Evolutionary conservation across 495 filamentous ascomycete genomes (phyloP).

Genomic region (Aspergillus nanangensis): DNA sequence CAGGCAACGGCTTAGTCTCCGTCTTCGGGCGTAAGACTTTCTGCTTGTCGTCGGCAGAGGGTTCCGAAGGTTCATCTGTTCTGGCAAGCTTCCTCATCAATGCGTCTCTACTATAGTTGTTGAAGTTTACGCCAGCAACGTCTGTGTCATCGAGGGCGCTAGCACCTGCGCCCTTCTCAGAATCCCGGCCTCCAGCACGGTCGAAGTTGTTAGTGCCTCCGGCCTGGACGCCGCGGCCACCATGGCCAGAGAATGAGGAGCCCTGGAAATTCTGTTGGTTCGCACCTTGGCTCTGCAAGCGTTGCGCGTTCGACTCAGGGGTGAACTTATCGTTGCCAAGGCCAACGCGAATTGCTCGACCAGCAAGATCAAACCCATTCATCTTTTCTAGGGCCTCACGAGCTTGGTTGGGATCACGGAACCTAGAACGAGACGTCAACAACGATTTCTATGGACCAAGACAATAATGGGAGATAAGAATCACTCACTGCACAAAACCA

Average conservation of each 20-base stretch:
- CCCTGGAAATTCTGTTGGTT: slow-evolving; percentile 80
- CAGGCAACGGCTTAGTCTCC: slow-evolving; percentile 73
- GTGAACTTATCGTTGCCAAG: slow-evolving; percentile 99
- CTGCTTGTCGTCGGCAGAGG: slow-evolving; percentile 59
- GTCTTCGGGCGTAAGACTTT: slow-evolving; percentile 74
- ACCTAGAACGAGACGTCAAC: slow-evolving; percentile 58
- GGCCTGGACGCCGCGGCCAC: slow-evolving; percentile 82
- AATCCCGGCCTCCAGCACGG: slow-evolving; percentile 85
- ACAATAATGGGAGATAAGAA: too few species aligned
- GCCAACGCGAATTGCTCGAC: slow-evolving; percentile 95
- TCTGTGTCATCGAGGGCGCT: slow-evolving; percentile 98
- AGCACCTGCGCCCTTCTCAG: slow-evolving; percentile 83
- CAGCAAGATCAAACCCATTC: slow-evolving; percentile 99
- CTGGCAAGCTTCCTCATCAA: slow-evolving; percentile 97
- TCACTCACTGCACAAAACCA: slow-evolving; percentile 98
- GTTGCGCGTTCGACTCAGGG: slow-evolving; percentile 91
- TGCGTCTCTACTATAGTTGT: slow-evolving; percentile 95
- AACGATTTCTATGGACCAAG: too few species aligned
- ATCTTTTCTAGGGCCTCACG: slow-evolving; percentile 95
- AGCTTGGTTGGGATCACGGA: slow-evolving; percentile 85
- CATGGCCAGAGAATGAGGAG: slow-evolving; percentile 88
- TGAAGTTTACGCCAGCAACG: slow-evolving; percentile 97
- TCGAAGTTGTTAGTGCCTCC: slow-evolving; percentile 81
- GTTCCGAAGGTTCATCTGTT: slow-evolving; percentile 76
- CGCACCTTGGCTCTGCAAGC: slow-evolving; percentile 73